phyloP scores from a whole-genome alignment of 1,284 basidiomycete species.

The Cutaneotrichosporon arboriforme region DNA sequence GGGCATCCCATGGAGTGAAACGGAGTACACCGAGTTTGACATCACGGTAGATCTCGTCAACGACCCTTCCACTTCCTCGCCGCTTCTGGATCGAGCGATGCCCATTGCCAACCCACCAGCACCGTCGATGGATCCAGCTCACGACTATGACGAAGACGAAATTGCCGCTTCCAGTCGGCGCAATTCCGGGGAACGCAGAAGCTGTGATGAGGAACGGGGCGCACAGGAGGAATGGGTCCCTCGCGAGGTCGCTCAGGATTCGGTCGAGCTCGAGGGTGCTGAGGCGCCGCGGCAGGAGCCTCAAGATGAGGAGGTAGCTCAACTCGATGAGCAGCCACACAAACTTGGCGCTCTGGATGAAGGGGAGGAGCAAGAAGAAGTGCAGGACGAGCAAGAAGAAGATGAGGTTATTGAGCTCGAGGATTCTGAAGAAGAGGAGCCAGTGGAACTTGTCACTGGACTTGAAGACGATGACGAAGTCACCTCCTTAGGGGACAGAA shows the following conservation, averaged over 20 bases:
- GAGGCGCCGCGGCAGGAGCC: too few species aligned
- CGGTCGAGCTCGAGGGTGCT: too few species aligned
- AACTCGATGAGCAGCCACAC: background rate
- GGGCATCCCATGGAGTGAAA: too few species aligned
- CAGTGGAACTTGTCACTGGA: background rate
- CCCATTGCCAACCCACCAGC: too few species aligned
- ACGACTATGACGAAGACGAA: too few species aligned
- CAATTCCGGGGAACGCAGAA: too few species aligned
- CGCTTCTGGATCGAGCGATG: too few species aligned
- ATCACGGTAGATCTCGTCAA: too few species aligned
- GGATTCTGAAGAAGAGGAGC: background rate
- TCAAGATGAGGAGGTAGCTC: background rate
- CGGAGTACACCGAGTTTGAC: too few species aligned
- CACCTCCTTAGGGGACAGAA: background rate
- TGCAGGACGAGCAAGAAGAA: slow-evolving; percentile 2
- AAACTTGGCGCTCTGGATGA: background rate
- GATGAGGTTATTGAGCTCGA: background rate
- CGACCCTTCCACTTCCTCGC: too few species aligned
- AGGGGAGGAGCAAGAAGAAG: background rate
- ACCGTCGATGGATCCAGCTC: too few species aligned
- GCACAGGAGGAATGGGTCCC: background rate
- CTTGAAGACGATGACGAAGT: background rate
- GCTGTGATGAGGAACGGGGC: background rate
- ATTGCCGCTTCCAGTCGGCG: too few species aligned
- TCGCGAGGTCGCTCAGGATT: background rate